Evolutionary conservation across 2,329 filamentous ascomycete genomes (phyloP), one percentile per base, ranked within the genome.

Genomic region (Venturia nashicola): DNA sequence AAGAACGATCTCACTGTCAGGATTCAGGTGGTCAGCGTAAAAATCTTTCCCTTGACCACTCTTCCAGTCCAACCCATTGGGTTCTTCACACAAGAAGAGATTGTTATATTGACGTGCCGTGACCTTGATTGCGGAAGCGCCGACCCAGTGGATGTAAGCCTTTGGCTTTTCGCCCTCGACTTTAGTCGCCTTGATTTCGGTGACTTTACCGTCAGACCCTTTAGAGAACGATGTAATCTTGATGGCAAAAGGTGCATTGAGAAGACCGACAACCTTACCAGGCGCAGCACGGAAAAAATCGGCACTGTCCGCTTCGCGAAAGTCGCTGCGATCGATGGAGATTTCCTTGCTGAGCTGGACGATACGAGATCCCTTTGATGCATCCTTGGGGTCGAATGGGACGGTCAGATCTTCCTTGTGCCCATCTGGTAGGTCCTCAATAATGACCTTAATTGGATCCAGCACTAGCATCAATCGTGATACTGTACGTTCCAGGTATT

Each of bases 391-490:
- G 20, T 89, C 89, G 76, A 96, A 96, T 0, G 91, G 90, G 8
- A 90, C 78, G 2, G 84, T 82, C 3, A 93, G 73, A 65, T 88
- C 83, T 67, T 85, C 82, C 40, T 78, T 67, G 65, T 89, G 84
- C 61, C 88, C 80, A 63, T 89, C 87, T 16, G 86, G 82, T 0
- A 89, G 80, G 70, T 93, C 89, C 68, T 94, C 89, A 65, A 97
- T 91, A 39, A 90, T 79, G 14, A 97, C 86, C 42, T 86, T 87
- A 57, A 97, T 79, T 0, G 93, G 93, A 68, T 97, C 91, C 23
- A 96, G 82, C 2, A 97, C 85, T 39, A 97, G 81, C 88, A 95
- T 94, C 14, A 97, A 81, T 34, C 93, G 86, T 1, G 93, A 92
- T 0, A 96, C 91, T 0, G 90, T 91, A 60, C 84, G 84, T 74